Evolutionary conservation across 805 yeast genomes (phyloP).

Genomic region (Metschnikowia lachancei): DNA sequence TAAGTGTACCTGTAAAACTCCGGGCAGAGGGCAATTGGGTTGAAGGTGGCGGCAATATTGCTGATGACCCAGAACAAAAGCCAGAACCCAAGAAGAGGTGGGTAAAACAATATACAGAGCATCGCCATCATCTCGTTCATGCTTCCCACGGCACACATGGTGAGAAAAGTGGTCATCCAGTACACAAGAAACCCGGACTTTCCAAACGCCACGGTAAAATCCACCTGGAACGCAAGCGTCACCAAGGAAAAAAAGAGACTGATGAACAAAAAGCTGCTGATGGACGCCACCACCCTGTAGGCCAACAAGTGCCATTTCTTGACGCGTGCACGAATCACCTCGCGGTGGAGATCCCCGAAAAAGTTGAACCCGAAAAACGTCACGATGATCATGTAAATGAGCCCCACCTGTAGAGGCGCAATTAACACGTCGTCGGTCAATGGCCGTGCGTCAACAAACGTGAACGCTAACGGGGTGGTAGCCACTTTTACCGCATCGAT

Average conservation of each 20-base stretch:
- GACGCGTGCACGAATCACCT: slow-evolving; percentile 43
- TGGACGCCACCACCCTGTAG: slow-evolving; percentile 52
- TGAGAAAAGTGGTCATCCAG: slow-evolving; percentile 67
- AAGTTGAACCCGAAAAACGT: slow-evolving; percentile 71
- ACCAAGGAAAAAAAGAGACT: slow-evolving; percentile 59
- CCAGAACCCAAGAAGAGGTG: slow-evolving; percentile 72
- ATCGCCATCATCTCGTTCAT: slow-evolving; percentile 65
- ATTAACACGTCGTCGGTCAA: slow-evolving; percentile 46
- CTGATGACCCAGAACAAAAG: slow-evolving; percentile 64
- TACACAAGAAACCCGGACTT: slow-evolving; percentile 67
- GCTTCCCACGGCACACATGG: slow-evolving; percentile 76
- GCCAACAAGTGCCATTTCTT: slow-evolving; percentile 45
- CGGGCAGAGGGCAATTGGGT: slow-evolving; percentile 59
- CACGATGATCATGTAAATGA: slow-evolving; percentile 66
- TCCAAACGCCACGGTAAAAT: slow-evolving; percentile 58
- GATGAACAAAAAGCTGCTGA: slow-evolving; percentile 53
- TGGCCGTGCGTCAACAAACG: slow-evolving; percentile 49
- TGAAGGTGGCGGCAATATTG: slow-evolving; percentile 67
- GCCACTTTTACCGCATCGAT: slow-evolving; percentile 20
- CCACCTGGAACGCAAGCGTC: slow-evolving; percentile 66
- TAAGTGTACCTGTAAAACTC: slow-evolving; percentile 63
- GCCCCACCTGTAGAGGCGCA: slow-evolving; percentile 75
- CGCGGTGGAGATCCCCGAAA: slow-evolving; percentile 52
- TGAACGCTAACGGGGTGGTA: slow-evolving; percentile 35
- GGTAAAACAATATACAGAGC: slow-evolving; percentile 49